Evolutionary conservation across 2,329 filamentous ascomycete genomes (phyloP), one percentile per base, ranked within the genome.

Genomic region (Pseudophaeomoniella oleicola): DNA sequence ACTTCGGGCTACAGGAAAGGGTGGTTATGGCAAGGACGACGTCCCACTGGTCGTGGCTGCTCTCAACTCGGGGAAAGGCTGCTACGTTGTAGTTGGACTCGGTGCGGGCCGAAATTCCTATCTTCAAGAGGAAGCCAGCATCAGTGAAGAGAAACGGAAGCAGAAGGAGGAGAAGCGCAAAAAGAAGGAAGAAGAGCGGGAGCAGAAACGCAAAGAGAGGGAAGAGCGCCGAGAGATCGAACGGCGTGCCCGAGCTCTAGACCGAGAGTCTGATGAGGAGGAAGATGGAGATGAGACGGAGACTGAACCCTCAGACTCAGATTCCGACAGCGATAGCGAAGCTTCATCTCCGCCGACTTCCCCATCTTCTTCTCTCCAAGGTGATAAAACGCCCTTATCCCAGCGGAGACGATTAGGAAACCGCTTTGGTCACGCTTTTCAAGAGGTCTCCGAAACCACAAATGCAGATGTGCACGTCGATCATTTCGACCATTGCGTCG

Each of bases 401-500:
- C 64, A 64, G 22, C 71, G 71, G 34, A 72, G 72, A 42, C 78
- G 80, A 0, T 81, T 82, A 37, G 81, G 87, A 2, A 98, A 96
- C 59, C 75, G 81, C 35, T 98, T 98, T 51, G 90, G 90, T 5
- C 86, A 80, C 49, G 88, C 90, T 3, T 98, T 98, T 57, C 86
- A 94, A 55, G 86, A 94, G 52, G 90, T 96, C 1, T 82, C 94
- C 2, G 74, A 80, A 36, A 85, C 94, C 64, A 96, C 88, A 12
- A 90, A 79, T 40, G 84, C 88, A 1, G 65, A 87, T 12, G 86
- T 96, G 14, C 69, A 86, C 41, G 92, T 94, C 53, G 90, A 98
- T 59, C 92, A 83, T 56, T 98, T 98, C 51, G 90, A 98, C 59
- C 84, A 94, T 56, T 93, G 85, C 51, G 90, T 96, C 5, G 87